Percentiles rank a stretch among this genome's conserved stretches.
Evolutionary conservation across 345 rosid species (phyloP).

Genomic region (Hibiscus tridactylites): DNA sequence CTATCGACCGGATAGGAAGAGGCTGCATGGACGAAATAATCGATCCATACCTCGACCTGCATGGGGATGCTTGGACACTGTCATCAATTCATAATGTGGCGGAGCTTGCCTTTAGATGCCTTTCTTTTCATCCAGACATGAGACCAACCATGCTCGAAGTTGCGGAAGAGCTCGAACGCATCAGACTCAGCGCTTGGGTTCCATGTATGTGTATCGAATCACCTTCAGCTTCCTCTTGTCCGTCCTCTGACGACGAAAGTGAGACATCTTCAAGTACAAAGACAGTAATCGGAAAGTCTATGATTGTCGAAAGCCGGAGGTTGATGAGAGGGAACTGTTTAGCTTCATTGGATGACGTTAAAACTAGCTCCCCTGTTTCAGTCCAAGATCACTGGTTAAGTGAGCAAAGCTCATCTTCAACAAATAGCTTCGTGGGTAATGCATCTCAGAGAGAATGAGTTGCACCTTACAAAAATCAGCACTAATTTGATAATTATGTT

Average conservation of each 20-base stretch:
- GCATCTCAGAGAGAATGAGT: constrained; percentile 24
- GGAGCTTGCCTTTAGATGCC: constrained; percentile 86
- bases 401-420: constrained; percentile 78
- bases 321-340: constrained; percentile 27
- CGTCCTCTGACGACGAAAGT: constrained; percentile 38
- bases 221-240: constrained; percentile 49
- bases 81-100: constrained; percentile 73
- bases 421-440: constrained; percentile 58
- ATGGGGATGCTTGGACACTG: constrained; percentile 80
- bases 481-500: not conserved
- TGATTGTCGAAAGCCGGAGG: constrained; percentile 27
- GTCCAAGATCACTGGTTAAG: constrained; percentile 80
- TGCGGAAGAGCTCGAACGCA: constrained; percentile 71
- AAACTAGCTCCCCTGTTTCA: constrained; percentile 57
- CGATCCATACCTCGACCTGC: constrained; percentile 59
- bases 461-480: not conserved
- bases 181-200: constrained; percentile 61
- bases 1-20: constrained; percentile 68
- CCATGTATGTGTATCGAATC: constrained; percentile 42
- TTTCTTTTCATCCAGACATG: constrained; percentile 83
- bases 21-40: constrained; percentile 76
- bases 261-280: constrained; percentile 26
- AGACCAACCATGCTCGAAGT: constrained; percentile 92
- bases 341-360: constrained; percentile 32
- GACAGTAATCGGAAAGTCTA: constrained; percentile 24